Base-by-base conservation (phyloP, 1,139 yeast species). In the Candida neerlandica region DNA sequence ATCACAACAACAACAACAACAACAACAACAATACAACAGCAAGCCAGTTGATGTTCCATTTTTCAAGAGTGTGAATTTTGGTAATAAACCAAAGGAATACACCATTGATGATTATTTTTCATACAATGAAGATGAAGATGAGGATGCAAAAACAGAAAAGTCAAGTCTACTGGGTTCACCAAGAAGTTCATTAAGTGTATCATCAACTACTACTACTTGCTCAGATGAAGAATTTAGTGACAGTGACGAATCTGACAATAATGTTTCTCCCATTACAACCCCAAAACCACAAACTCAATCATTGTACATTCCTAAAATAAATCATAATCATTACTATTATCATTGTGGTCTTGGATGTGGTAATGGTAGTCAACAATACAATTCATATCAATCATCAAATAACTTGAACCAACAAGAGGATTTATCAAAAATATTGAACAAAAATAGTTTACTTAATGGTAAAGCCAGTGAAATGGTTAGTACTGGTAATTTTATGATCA, bases 391-490 rank as follows among this genome's bases (percentile, higher is more conserved):
- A 37, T n/a, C 23, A 37, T n/a, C 41, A 37, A 37, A 33, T 21
- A 78, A 75, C 4, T 19, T 30, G n/a, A 11, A 38, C 5, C 15
- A 45, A 18, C 19, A 46, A 14, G 60, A 67, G 44, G 70, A 69
- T 50, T 56, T 69, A 29, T 63, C 64, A 44, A 68, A 65, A 56
- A 63, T 70, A 45, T 66, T 80, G 57, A 80, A 78, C 58, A 71
- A 74, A 52, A 67, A 78, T 50, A 73, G 80, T 49, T 65, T 80
- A 47, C 63, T 76, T 55, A 67, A 78, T 35, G 84, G 84, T 49
- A 75, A 71, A 57, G 81, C 82, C 47, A 74, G 81, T 53, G 84
- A 80, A 63, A 80, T 80, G 80, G 77, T 80, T 49, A 76, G 82
- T 51, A 70, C 79, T 43, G 80, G 81, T 37, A 72, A 70, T 51